Evolutionary conservation across 2,329 filamentous ascomycete species (phyloP).

Genomic region (Calonectria pteridis): DNA sequence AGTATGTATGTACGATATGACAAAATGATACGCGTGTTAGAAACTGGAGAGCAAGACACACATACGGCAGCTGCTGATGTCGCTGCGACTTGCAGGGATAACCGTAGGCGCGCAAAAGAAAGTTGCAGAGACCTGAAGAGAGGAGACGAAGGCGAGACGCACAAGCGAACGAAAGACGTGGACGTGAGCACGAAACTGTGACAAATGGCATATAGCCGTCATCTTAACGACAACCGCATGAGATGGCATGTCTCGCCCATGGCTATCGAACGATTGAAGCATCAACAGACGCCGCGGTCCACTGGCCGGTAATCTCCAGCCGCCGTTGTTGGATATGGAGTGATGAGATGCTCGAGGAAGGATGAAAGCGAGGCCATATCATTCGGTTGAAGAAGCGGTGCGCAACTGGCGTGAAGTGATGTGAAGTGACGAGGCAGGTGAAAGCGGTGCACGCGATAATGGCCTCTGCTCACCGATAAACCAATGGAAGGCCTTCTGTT

Average conservation of each 20-base stretch:
- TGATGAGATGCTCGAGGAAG: neutral
- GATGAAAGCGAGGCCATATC: neutral
- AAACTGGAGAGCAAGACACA: neutral
- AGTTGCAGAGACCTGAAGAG: neutral
- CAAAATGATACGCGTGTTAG: neutral
- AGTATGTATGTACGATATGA: neutral
- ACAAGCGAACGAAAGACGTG: neutral
- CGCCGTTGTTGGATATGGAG: neutral
- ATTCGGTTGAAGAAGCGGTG: conserved; percentile 18
- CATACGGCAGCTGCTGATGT: neutral
- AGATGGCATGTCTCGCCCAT: conserved; percentile 21
- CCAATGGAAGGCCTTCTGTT: conserved; percentile 41
- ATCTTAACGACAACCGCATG: neutral
- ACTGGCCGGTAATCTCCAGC: neutral
- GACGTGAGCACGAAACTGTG: conserved; percentile 2
- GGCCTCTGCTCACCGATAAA: neutral
- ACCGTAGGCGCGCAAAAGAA: neutral
- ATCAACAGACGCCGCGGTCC: conserved; percentile 8
- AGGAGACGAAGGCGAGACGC: neutral
- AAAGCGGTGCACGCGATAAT: conserved; percentile 9
- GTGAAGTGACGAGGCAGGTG: conserved; percentile 1
- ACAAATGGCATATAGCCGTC: conserved; percentile 12
- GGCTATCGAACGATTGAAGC: conserved; percentile 20
- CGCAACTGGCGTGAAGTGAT: neutral
- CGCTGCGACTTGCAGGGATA: neutral